phyloP scores from a whole-genome alignment of 371 early-diverging fungal genomes.

The Apophysomyces variabilis region DNA sequence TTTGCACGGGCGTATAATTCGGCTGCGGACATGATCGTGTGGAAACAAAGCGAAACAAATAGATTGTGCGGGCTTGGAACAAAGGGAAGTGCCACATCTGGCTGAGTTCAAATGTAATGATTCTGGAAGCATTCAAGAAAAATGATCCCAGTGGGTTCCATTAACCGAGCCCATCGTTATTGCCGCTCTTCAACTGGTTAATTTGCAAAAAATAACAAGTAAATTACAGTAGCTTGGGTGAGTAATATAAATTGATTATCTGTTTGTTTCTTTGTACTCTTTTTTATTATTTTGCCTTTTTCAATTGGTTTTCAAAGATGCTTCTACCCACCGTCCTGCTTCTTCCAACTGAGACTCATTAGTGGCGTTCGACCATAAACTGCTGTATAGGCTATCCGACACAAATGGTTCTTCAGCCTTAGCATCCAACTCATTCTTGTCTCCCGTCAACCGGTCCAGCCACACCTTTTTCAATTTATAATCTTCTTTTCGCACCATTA shows the following conservation, averaged over 20 bases:
- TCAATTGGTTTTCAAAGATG: neutral
- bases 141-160: too few species aligned
- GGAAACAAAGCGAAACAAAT: neutral
- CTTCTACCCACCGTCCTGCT: neutral
- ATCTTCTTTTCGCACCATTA: conserved; percentile 41
- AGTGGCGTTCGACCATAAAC: neutral
- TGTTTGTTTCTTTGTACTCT: neutral
- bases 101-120: neutral
- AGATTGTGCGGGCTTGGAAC: neutral
- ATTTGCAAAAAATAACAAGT: too few species aligned
- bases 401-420: neutral
- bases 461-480: conserved; percentile 46
- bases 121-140: too few species aligned
- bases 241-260: neutral
- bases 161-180: too few species aligned
- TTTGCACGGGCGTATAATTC: conserved; percentile 84
- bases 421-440: neutral
- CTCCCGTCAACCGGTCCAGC: conserved; percentile 32
- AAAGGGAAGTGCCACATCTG: neutral
- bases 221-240: neutral
- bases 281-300: neutral
- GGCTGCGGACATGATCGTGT: conserved; percentile 53
- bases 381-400: neutral
- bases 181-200: too few species aligned
- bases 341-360: neutral